These are phyloP conservation scores for Leishmania gerbilli DNA, from an alignment of 208 protist species.

Conservation along the genomic window DNA sequence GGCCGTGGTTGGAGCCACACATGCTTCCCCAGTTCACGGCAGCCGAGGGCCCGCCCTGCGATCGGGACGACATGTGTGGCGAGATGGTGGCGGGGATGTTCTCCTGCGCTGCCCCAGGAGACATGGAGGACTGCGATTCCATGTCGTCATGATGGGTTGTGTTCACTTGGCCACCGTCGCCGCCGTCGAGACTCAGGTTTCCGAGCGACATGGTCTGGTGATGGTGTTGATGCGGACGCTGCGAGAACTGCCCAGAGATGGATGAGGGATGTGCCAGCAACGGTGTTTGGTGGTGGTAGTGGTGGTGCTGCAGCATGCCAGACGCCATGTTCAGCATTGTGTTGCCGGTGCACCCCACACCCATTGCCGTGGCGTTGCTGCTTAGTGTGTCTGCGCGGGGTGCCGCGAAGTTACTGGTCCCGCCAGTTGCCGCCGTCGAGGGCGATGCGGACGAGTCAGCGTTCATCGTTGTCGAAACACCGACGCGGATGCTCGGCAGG, in stretches of 20 bases:
- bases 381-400: not conserved
- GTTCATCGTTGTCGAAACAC: not conserved
- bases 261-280: not conserved
- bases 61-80: not conserved
- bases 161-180: not conserved
- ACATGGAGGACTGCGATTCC: not conserved
- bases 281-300: not conserved
- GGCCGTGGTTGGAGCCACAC: not conserved
- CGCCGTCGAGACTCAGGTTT: not conserved
- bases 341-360: not conserved
- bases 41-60: not conserved
- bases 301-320: slow-evolving; percentile 13
- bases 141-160: slow-evolving; percentile 2
- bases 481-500: not conserved
- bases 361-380: not conserved
- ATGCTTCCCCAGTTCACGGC: slow-evolving; percentile 1
- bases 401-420: not conserved
- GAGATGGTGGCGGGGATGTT: not conserved
- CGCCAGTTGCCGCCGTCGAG: not conserved
- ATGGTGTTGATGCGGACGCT: slow-evolving; percentile 3
- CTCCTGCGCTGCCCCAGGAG: not conserved
- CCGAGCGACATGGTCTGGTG: slow-evolving; percentile 4
- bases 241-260: slow-evolving; percentile 1
- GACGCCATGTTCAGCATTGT: slow-evolving; percentile 1
- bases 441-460: not conserved